These are phyloP conservation scores for Fonsecaea nubica DNA, from an alignment of 2,329 filamentous ascomycete genomes.

Conservation along the genomic window DNA sequence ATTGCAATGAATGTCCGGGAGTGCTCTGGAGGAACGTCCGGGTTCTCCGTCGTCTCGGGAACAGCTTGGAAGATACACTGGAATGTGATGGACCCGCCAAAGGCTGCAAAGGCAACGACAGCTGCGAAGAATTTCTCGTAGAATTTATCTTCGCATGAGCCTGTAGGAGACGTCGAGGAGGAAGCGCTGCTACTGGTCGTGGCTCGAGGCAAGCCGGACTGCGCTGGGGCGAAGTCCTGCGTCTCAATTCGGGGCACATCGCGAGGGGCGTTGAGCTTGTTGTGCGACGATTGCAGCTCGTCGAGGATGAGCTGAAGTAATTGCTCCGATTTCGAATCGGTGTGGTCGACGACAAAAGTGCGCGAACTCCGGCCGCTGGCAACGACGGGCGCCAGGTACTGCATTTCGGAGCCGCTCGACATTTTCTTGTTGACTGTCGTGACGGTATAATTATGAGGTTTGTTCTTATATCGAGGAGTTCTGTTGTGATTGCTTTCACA, in stretches of 20 bases:
- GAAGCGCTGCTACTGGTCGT: not conserved
- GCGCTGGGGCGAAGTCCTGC: not conserved
- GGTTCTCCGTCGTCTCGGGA: conserved; percentile 4
- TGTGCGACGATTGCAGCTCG: not conserved
- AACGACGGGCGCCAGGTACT: not conserved
- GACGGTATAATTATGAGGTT: not conserved
- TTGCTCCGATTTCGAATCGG: conserved; percentile 2
- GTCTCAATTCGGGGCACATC: not conserved
- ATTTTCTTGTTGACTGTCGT: not conserved
- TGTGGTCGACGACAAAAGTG: not conserved
- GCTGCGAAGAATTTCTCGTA: conserved; percentile 8
- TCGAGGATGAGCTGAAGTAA: conserved; percentile 13
- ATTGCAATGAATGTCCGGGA: conserved; percentile 4
- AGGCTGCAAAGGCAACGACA: conserved; percentile 6
- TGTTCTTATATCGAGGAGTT: not conserved
- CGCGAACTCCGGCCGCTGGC: conserved; percentile 3
- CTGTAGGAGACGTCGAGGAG: not conserved
- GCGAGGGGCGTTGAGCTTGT: not conserved
- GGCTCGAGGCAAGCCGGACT: not conserved
- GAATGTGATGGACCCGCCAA: conserved; percentile 9
- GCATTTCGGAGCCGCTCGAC: conserved; percentile 4
- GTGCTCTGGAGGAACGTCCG: not conserved
- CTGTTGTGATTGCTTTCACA: not conserved
- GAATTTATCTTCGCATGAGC: conserved; percentile 4
- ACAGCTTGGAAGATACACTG: conserved; percentile 9